These are phyloP conservation scores for Copromyces sp. DNA, from an alignment of 495 filamentous ascomycete genomes.

Conservation along the genomic window DNA sequence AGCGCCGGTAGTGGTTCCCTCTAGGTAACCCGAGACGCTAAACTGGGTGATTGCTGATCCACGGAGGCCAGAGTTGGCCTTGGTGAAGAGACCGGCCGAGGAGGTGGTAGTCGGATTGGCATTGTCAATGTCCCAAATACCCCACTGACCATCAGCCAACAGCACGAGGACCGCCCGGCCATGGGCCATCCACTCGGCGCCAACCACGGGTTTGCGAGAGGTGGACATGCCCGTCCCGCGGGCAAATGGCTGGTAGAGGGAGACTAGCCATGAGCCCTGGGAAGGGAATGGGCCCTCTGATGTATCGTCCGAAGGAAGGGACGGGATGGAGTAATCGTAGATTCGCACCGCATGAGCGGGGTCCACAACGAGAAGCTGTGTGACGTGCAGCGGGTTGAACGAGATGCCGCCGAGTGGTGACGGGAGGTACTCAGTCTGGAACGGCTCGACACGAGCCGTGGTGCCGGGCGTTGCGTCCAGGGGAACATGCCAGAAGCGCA, in stretches of 20 bases:
- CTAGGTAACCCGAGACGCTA: slow-evolving; percentile 57
- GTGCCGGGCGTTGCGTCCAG: slow-evolving; percentile 28
- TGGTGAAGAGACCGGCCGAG: slow-evolving; percentile 45
- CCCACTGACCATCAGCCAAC: slow-evolving; percentile 82
- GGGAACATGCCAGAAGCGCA: slow-evolving; percentile 38
- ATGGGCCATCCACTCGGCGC: slow-evolving; percentile 72
- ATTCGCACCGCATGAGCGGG: slow-evolving; percentile 60
- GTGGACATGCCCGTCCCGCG: slow-evolving; percentile 29
- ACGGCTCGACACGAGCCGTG: slow-evolving; percentile 41
- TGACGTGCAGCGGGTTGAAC: slow-evolving; percentile 60
- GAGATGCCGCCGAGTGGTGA: slow-evolving; percentile 54
- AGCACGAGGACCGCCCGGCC: slow-evolving; percentile 69
- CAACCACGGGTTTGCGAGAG: slow-evolving; percentile 65
- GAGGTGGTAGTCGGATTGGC: slow-evolving; percentile 33
- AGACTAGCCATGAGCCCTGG: slow-evolving; percentile 55
- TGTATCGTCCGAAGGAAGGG: slow-evolving; percentile 34
- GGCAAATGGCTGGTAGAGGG: slow-evolving; percentile 59
- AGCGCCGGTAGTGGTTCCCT: slow-evolving; percentile 26
- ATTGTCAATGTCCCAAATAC: slow-evolving; percentile 80
- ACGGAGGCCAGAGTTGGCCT: slow-evolving; percentile 46
- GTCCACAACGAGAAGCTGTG: slow-evolving; percentile 57
- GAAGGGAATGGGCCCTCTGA: slow-evolving; percentile 39
- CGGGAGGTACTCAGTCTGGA: slow-evolving; percentile 53
- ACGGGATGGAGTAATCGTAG: slow-evolving; percentile 38
- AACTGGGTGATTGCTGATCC: slow-evolving; percentile 58